Base-by-base conservation (phyloP, 2,329 filamentous ascomycete genomes). In the Xylariaceae sp. region DNA sequence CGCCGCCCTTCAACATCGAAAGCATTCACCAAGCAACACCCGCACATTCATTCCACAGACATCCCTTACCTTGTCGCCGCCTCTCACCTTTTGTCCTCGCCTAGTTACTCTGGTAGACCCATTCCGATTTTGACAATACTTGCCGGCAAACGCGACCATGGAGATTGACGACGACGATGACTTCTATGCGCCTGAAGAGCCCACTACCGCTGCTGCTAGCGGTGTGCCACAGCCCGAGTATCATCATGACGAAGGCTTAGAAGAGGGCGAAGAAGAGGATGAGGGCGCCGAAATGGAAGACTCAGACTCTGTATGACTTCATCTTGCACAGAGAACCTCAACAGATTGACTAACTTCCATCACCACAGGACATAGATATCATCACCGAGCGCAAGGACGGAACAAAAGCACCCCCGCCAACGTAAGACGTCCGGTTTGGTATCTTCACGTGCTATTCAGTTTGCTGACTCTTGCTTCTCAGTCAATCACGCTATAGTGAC, bases 131-230 rank as follows among this genome's bases (percentile, higher is more conserved):
- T 17, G 11, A 35, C 4, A 12, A 14, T 21, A 12, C 46, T 39
- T 19, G 17, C n/a, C 42, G 46, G 23, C 21, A 37, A 53, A 32
- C 34, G 37, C 38, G 59, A 72, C 52, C 19, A 84, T 85, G 79
- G 80, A 85, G 60, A 76, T 84, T 47, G 81, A 85, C 64, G 80
- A 84, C 53, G 80, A 83, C 40, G 81, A 84, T 53, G 81, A 85
- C 64, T 81, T 85, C 57, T 85, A 85, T 60, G 76, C 75, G 47
- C 75, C 77, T 1, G 80, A 83, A 48, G 79, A 82, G 63, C 69
- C 73, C 32, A 68, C 68, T 2, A 50, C 48, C 5, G 39, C 44
- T 19, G 8, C 50, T 19, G 27, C 41, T 22, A 36, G 42, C 40
- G 45, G 37, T 35, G 25, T 45, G 22, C 45, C 8, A 40, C 43